Evolutionary conservation across 352 stramenopile species (phyloP).

Genomic region (Globisporangium sylvaticum): DNA sequence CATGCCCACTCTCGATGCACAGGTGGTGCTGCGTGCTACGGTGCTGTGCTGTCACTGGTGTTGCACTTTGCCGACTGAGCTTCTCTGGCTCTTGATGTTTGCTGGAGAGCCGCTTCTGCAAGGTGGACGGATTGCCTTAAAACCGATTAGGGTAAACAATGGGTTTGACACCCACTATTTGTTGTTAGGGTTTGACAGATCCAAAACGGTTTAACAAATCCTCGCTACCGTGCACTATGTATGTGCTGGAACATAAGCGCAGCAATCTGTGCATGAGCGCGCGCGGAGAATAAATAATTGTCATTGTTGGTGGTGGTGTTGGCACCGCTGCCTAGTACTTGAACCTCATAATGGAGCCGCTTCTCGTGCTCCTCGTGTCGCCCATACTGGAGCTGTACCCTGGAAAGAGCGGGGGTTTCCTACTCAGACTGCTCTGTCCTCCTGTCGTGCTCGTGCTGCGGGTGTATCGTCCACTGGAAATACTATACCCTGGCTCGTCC

Average conservation of each 20-base stretch:
- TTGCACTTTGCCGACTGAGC: not conserved
- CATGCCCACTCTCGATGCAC: not conserved
- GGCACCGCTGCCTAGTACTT: conserved; percentile 2
- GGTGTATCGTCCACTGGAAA: not conserved
- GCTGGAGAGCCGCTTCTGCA: not conserved
- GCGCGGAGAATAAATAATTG: not conserved
- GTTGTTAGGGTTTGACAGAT: too few relatives aligned
- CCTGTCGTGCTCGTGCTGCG: not conserved
- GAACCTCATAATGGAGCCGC: not conserved
- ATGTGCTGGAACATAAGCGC: too few relatives aligned
- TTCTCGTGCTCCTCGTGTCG: not conserved
- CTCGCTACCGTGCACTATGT: too few relatives aligned
- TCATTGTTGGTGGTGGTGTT: not conserved
- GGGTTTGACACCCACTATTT: too few relatives aligned
- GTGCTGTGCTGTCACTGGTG: not conserved
- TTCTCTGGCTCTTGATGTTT: not conserved
- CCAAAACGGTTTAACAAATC: too few relatives aligned
- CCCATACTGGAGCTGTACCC: not conserved
- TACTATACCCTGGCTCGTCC: not conserved
- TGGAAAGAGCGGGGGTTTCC: not conserved
- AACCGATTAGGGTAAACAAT: too few relatives aligned
- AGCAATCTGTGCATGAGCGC: too few relatives aligned
- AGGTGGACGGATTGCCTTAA: too few relatives aligned
- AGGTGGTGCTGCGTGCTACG: not conserved
- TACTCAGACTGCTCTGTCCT: conserved; percentile 1